Conservation (phyloP, 495 filamentous ascomycete genomes). For the Staphylotrichum tortipilum region DNA sequence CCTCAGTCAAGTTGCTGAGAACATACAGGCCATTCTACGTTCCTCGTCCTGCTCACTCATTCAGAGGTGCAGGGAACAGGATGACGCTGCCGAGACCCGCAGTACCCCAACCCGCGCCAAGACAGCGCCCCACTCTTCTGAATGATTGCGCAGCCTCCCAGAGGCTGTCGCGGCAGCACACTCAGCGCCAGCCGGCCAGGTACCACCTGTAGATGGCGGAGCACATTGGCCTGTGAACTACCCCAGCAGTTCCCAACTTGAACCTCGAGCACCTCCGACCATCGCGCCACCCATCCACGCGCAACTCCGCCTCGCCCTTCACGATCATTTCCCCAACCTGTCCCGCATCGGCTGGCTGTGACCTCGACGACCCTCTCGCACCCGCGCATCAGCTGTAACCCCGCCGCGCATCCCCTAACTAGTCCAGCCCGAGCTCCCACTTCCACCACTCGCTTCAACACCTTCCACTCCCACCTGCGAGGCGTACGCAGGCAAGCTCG, state of each 20-base stretch:
- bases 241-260: background rate
- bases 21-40: too few relatives aligned
- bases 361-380: too few relatives aligned
- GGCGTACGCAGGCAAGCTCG: too few relatives aligned
- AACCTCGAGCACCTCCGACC: too few relatives aligned
- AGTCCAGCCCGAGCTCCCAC: too few relatives aligned
- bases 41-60: too few relatives aligned
- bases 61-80: background rate
- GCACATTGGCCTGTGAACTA: background rate
- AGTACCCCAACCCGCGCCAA: background rate
- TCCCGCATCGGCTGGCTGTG: too few relatives aligned
- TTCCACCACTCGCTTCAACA: background rate
- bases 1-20: too few relatives aligned
- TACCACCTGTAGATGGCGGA: background rate
- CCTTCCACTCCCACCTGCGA: background rate
- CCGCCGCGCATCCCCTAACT: background rate
- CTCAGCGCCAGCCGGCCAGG: background rate
- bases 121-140: background rate
- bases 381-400: background rate
- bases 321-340: too few relatives aligned
- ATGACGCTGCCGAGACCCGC: constrained; percentile 1
- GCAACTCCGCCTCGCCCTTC: too few relatives aligned
- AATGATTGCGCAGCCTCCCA: constrained; percentile 5
- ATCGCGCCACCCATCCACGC: too few relatives aligned
- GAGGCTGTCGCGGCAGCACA: background rate